Base-by-base conservation (phyloP, 768 basidiomycete genomes). In the Russula lepida region DNA sequence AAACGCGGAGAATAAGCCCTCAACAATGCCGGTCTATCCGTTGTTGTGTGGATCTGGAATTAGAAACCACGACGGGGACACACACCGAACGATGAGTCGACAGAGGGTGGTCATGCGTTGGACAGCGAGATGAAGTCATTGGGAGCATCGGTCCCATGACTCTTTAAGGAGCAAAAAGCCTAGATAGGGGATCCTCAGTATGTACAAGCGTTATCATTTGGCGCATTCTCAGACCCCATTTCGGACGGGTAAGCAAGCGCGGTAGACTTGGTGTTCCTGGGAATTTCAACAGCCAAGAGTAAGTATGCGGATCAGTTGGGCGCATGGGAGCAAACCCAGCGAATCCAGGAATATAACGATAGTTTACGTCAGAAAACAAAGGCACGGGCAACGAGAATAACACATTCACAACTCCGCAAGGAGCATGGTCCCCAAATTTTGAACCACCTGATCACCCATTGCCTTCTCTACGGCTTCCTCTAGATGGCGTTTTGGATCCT, bases 381-480 rank as follows among this genome's bases (percentile, higher is more conserved):
- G 50, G 15, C 33, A 46, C 13, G 35, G 27, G 6, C 25, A 9
- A 56, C 53, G 43, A 46, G n/a, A 55, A 30, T 9, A 58, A 55
- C 28, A 51, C 56, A 56, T 62, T 74, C 82, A 94, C 68, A 97
- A 77, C 77, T 98, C 94, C 59, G 92, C 92, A 64, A 97, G 79
- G 63, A 98, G 79, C 86, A 95, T 95, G 67, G 93, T 95, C 43
- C 91, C 95, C 64, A 98, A 74, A 70, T 89, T 95, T 76, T 97
- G 95, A 46, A 94, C 88, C 56, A 98, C 93, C 73, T 98, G 95
- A 73, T 97, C 88, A 3, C 93, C 94, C 86, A 99, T 98, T 1
- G 95, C 94, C 74, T 89, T 92, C 76, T 98, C 97, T 6, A 98
- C 97, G 30, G 91, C 89, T 74, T 98, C 97, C 69, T 95, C 94